These are phyloP conservation scores for Kwoniella europaea DNA, from an alignment of 768 basidiomycete genomes.

Conservation along the genomic window DNA sequence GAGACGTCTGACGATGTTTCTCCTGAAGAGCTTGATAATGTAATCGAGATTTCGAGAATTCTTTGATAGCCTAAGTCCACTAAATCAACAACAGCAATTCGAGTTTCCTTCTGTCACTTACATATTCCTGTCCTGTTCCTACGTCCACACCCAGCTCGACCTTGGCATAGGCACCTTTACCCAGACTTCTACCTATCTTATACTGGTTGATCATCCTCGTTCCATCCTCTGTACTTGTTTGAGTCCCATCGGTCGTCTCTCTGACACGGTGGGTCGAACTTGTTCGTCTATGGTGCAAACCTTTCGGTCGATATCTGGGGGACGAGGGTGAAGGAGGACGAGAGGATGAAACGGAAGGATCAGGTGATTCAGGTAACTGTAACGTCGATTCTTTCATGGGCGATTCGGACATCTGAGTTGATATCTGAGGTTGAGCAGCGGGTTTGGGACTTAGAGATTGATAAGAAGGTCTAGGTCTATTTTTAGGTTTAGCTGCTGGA, in stretches of 20 bases:
- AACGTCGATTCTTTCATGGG: slow-evolving; percentile 19
- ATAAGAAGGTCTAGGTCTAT: slow-evolving; percentile 11
- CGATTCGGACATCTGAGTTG: slow-evolving; percentile 21
- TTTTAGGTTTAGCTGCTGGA: background rate
- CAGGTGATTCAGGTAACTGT: slow-evolving; percentile 22
- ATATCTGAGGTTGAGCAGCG: slow-evolving; percentile 1
- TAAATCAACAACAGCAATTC: background rate
- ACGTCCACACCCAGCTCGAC: slow-evolving; percentile 58
- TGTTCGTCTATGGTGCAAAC: slow-evolving; percentile 37
- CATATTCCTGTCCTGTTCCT: slow-evolving; percentile 55
- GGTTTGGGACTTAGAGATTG: slow-evolving; percentile 25
- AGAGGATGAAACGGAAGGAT: slow-evolving; percentile 12
- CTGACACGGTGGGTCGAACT: slow-evolving; percentile 50
- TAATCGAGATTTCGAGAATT: slow-evolving; percentile 58
- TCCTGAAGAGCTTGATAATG: slow-evolving; percentile 46
- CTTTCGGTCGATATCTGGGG: slow-evolving; percentile 32
- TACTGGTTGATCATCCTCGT: slow-evolving; percentile 56
- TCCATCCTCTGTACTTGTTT: slow-evolving; percentile 50
- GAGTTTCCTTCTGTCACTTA: slow-evolving; percentile 21
- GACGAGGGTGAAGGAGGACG: slow-evolving; percentile 39
- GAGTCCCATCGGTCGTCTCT: slow-evolving; percentile 52
- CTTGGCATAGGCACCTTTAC: slow-evolving; percentile 57
- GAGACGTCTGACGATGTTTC: slow-evolving; percentile 44
- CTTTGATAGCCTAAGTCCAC: slow-evolving; percentile 55
- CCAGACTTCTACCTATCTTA: slow-evolving; percentile 52